phyloP scores from a whole-genome alignment of 2,329 filamentous ascomycete species.

The Fusarium sp. region DNA sequence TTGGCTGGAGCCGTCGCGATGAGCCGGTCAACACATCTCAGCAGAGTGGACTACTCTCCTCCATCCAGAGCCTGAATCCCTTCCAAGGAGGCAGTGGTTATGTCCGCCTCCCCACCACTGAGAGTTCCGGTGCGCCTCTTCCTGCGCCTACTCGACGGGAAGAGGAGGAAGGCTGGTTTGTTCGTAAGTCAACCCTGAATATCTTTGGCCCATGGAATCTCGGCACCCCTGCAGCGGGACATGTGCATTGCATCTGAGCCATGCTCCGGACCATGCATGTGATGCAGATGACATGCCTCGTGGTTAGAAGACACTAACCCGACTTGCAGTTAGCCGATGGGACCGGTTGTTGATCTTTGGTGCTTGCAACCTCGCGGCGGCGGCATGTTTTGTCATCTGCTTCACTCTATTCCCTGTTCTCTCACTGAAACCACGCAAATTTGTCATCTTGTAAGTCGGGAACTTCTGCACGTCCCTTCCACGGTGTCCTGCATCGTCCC shows the following conservation, averaged over 20 bases:
- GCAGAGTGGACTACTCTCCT: slow-evolving; percentile 81
- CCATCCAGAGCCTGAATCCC: slow-evolving; percentile 87
- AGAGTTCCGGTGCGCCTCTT: slow-evolving; percentile 84
- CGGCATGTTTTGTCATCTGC: slow-evolving; percentile 92
- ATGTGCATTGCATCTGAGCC: slow-evolving; percentile 60
- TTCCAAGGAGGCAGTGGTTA: slow-evolving; percentile 84
- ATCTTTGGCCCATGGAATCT: slow-evolving; percentile 45
- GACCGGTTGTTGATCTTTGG: slow-evolving; percentile 93
- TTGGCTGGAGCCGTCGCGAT: slow-evolving; percentile 94
- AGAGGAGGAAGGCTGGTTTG: slow-evolving; percentile 96
- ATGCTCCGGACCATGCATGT: slow-evolving; percentile 57
- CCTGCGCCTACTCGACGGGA: slow-evolving; percentile 87
- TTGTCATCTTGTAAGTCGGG: slow-evolving; percentile 91
- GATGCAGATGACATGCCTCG: slow-evolving; percentile 60
- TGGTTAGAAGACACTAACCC: slow-evolving; percentile 55
- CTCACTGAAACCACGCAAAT: slow-evolving; percentile 86
- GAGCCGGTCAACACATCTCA: slow-evolving; percentile 78
- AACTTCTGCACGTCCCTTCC: slow-evolving; percentile 14
- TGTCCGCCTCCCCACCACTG: slow-evolving; percentile 88
- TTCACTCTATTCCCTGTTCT: slow-evolving; percentile 91
- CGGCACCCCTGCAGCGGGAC: slow-evolving; percentile 60
- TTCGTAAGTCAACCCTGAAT: slow-evolving; percentile 75
- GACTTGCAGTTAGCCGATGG: slow-evolving; percentile 88
- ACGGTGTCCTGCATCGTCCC: slow-evolving; percentile 13
- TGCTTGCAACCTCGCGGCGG: slow-evolving; percentile 88